Conservation (phyloP, 495 filamentous ascomycete genomes). For the Penicillium desertorum region DNA sequence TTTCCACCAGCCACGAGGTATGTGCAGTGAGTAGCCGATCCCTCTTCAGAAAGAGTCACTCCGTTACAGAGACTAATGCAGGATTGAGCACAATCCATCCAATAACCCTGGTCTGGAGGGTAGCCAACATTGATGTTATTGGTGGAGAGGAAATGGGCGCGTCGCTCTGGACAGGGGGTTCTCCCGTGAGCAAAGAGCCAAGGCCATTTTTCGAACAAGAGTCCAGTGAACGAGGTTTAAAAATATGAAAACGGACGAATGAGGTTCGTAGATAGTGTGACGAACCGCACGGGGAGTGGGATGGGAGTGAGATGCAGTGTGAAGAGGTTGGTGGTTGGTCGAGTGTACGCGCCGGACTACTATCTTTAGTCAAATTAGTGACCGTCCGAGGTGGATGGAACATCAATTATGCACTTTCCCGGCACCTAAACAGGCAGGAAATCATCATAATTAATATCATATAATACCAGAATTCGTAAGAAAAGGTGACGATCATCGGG, state of each 20-base stretch:
- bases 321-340: constrained; percentile 10
- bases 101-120: constrained; percentile 14
- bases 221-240: neutral
- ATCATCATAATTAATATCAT: neutral
- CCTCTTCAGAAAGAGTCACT: constrained; percentile 14
- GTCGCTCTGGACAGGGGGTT: constrained; percentile 20
- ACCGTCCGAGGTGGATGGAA: neutral
- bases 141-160: constrained; percentile 23
- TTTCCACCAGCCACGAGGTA: constrained; percentile 18
- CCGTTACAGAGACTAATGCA: constrained; percentile 44
- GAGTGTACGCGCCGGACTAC: constrained; percentile 10
- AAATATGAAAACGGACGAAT: constrained; percentile 4
- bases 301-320: constrained; percentile 5
- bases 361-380: constrained; percentile 15
- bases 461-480: neutral
- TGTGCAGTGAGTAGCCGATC: constrained; percentile 20
- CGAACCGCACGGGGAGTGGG: neutral
- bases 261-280: constrained; percentile 7
- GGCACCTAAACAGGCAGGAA: neutral
- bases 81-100: constrained; percentile 31
- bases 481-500: neutral
- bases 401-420: constrained; percentile 6
- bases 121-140: constrained; percentile 13
- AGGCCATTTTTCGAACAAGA: constrained; percentile 1
- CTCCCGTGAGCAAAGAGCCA: constrained; percentile 8